Conservation (phyloP, 257 asterid genomes). For the Haberlea rhodopensis region DNA sequence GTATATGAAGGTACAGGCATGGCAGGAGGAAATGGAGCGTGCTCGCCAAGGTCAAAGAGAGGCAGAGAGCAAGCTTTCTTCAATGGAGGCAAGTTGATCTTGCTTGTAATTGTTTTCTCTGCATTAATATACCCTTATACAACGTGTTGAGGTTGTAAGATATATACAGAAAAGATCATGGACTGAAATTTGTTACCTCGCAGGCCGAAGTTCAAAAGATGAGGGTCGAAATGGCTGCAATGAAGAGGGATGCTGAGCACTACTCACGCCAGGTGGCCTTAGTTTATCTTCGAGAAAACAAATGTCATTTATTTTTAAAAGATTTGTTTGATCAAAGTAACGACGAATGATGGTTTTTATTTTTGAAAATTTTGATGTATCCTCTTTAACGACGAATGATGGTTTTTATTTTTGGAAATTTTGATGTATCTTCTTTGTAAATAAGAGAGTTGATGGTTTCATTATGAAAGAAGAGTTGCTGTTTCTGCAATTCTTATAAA, state of each 20-base stretch:
- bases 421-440: constrained; percentile 7
- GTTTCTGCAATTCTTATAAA: neutral
- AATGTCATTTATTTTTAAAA: neutral
- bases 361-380: constrained; percentile 1
- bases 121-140: constrained; percentile 10
- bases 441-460: neutral
- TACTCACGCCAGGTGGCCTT: constrained; percentile 84
- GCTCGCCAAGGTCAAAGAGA: constrained; percentile 96
- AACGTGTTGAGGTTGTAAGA: constrained; percentile 18
- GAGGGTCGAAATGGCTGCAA: constrained; percentile 98
- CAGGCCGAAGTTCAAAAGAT: constrained; percentile 98
- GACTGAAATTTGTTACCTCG: constrained; percentile 18
- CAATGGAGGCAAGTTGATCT: constrained; percentile 80
- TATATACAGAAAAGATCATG: constrained; percentile 21
- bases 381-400: neutral
- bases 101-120: constrained; percentile 12
- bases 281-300: constrained; percentile 16
- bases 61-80: constrained; percentile 90
- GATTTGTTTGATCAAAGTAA: constrained; percentile 3
- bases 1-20: constrained; percentile 78
- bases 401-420: neutral
- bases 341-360: neutral
- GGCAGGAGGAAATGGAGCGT: constrained; percentile 99
- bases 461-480: no score
- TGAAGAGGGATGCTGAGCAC: constrained; percentile 99